phyloP scores from a whole-genome alignment of 306 rosid species.

The Astragalus membranaceus region DNA sequence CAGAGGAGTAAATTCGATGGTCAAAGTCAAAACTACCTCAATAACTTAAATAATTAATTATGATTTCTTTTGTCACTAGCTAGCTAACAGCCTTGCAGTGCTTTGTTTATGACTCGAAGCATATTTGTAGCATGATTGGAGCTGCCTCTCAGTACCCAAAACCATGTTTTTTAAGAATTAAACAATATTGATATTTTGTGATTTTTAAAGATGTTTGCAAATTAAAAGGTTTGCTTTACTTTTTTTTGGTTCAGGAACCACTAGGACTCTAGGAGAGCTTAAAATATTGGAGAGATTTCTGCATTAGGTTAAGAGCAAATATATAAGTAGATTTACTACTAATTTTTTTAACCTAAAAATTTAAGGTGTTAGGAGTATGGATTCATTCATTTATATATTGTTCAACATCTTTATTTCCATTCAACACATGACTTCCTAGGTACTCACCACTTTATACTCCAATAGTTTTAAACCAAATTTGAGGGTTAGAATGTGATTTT shows the following conservation, averaged over 20 bases:
- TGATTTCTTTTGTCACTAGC: neutral
- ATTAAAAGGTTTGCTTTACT: too few relatives aligned
- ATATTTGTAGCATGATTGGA: neutral
- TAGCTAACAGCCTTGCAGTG: conserved; percentile 5
- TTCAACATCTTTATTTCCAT: too few relatives aligned
- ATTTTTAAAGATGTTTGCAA: neutral
- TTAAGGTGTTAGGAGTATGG: too few relatives aligned
- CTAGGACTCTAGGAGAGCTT: too few relatives aligned
- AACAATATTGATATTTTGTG: neutral
- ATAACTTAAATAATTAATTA: conserved; percentile 10
- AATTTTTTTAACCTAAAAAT: too few relatives aligned
- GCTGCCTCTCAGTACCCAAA: neutral
- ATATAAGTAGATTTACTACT: too few relatives aligned
- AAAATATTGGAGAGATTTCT: too few relatives aligned
- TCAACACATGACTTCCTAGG: too few relatives aligned
- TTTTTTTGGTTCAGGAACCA: too few relatives aligned
- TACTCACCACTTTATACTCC: too few relatives aligned
- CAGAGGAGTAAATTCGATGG: conserved; percentile 30
- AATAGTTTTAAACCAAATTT: neutral
- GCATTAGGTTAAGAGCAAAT: too few relatives aligned
- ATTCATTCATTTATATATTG: too few relatives aligned
- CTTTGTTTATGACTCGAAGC: neutral
- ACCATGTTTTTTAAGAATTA: neutral
- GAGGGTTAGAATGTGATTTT: neutral
- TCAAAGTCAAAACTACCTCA: conserved; percentile 36